Base-by-base conservation (phyloP, 176 grass and related monocot genomes). In the Carex parvula region DNA sequence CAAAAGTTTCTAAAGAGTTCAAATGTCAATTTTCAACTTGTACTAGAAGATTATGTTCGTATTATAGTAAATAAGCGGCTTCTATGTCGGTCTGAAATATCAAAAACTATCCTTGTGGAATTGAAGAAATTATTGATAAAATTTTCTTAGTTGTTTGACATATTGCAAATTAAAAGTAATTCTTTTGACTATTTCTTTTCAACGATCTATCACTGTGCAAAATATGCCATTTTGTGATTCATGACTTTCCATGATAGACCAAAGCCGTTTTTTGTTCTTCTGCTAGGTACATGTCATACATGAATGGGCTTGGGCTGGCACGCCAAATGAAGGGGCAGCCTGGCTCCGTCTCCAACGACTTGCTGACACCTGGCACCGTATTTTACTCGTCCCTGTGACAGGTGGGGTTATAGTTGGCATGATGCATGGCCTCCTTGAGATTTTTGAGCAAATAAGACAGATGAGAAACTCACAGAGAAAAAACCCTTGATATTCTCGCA, bases 241-340 rank as follows among this genome's bases (percentile, higher is more conserved):
- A 52, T 73, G 8, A 55, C 22, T 29, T 55, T 55, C 72, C 20
- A 0, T 30, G 29, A 75, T 75, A 75, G 24, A 76, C 61, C n/a
- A 82, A 62, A 22, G 32, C 32, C 67, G 1, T 50, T 64, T 4
- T 81, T 62, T 42, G 18, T 33, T 85, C 0, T 53, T 56, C 24
- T 86, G 88, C 69, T 86, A 95, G 95, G n/a, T 98, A 67, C 57
- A 89, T 81, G 84, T 98, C 69, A 98, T 98, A 86, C 95, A 98
- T 90, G 92, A 95, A 93, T 95, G 92, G 95, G 95, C 92, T 85
- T 98, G 95, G 95, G 95, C 95, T 59, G 95, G 95, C 76, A 98
- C 92, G 5, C 95, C 95, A 64, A 93, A 90, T 0, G 95, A 98
- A 81, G 92, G 95, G 13, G 95, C 95, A 81, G 87, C 95, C 30